Evolutionary conservation across 495 filamentous ascomycete genomes (phyloP), one percentile per base, ranked within the genome.

Genomic region (Tuber calosporum): DNA sequence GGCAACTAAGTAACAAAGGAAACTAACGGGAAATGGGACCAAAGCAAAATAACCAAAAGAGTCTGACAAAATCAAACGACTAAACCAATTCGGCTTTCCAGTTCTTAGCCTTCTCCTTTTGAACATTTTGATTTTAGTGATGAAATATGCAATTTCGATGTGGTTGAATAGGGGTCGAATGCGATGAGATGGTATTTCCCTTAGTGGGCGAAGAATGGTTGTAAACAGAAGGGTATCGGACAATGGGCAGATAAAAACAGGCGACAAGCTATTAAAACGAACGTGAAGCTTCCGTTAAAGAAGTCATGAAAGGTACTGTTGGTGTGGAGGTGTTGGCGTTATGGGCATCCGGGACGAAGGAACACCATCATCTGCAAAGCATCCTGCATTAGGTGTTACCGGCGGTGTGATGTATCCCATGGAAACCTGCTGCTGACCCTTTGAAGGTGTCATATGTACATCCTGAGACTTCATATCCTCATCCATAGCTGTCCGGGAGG

Each of bases 401-500:
- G 95, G 95, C 30, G 95, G 95, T 36, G 95, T 98, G 73, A 95
- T 88, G 81, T 94, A 94, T 36, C 94, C 96, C 80, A 93, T 88
- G 20, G 89, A 88, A 73, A 91, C 86, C 72, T 87, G 86, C 41
- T 88, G 85, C 67, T 89, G 86, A 20, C 87, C 87, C 85, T 99
- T 99, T 81, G 94, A 91, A 36, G 95, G 96, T 13, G 95, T 98
- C 76, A 87, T 90, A 74, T 86, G 86, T 77, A 62, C 53, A 62
- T 62, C 53, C 53, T 62, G 53, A 62, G 53, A 30, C 26, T 80
- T 83, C 53, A 79, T 82, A 73, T 84, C 86, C 20, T 86, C 81
- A 75, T 88, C 87, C n/a, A 75, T 76, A 45, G 82, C 72, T n/a
- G 87, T 83, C 81, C 89, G 89, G 43, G 80, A 83, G 77, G 79